Conservation (phyloP, 2,329 filamentous ascomycete species). For the Septoria linicola region DNA sequence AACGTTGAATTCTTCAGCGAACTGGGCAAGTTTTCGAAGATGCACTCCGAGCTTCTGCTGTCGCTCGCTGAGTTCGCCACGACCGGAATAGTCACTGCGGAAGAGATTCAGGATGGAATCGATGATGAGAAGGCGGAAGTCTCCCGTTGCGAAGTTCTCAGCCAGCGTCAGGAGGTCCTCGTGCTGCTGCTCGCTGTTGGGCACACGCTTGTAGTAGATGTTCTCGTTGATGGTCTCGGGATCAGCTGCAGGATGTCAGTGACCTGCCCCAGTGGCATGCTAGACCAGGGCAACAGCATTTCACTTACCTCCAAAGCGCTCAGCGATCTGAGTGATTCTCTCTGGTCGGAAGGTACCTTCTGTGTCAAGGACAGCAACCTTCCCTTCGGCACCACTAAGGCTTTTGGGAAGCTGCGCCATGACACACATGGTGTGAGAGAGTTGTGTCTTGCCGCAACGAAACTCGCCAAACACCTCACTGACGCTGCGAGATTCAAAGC, state of each 20-base stretch:
- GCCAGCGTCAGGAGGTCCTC: constrained; percentile 63
- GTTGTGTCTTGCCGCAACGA: constrained; percentile 67
- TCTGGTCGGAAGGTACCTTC: constrained; percentile 68
- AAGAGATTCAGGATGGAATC: constrained; percentile 71
- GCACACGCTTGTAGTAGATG: constrained; percentile 63
- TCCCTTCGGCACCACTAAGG: constrained; percentile 66
- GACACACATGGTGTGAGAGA: constrained; percentile 68
- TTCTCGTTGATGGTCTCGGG: constrained; percentile 62
- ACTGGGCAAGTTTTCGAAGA: constrained; percentile 61
- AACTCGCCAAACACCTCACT: constrained; percentile 64
- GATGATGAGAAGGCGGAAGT: constrained; percentile 66
- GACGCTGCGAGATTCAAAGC: constrained; percentile 69
- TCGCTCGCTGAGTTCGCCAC: constrained; percentile 66
- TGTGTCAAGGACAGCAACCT: constrained; percentile 67
- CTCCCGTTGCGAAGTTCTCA: constrained; percentile 60
- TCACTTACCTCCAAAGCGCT: constrained; percentile 58
- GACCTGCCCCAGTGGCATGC: background rate
- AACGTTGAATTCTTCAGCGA: constrained; percentile 70
- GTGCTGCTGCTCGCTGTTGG: constrained; percentile 66
- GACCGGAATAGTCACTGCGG: constrained; percentile 65
- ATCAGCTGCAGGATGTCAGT: constrained; percentile 45
- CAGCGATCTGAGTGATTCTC: constrained; percentile 65
- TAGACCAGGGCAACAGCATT: too few species aligned
- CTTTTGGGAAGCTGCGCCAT: constrained; percentile 57
- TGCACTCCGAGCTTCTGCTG: constrained; percentile 68